phyloP scores from a whole-genome alignment of 2,329 filamentous ascomycete species.

The Scedosporium minutisporum region DNA sequence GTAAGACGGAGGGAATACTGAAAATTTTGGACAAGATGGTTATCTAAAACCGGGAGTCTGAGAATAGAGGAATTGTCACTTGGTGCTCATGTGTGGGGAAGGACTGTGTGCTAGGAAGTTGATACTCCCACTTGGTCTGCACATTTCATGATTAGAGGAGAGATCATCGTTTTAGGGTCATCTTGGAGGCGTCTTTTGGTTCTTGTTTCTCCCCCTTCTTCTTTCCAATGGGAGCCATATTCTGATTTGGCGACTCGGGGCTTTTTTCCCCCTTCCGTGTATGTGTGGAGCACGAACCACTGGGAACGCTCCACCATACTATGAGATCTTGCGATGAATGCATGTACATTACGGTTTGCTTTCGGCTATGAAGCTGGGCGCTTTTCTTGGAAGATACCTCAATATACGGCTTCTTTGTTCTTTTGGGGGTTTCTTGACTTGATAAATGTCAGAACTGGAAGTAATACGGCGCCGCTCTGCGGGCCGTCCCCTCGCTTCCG shows the following conservation, averaged over 20 bases:
- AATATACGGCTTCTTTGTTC: conserved; percentile 9
- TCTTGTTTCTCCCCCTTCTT: not conserved
- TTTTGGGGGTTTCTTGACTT: conserved; percentile 5
- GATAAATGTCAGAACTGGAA: no score
- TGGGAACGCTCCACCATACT: no score
- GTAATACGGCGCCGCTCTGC: no score
- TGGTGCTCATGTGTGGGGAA: not conserved
- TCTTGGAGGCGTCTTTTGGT: not conserved
- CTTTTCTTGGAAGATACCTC: conserved; percentile 1
- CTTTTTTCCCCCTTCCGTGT: no score
- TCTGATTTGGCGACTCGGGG: no score
- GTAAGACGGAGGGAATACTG: conserved; percentile 47
- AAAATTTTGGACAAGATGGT: conserved; percentile 61
- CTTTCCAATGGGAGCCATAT: not conserved
- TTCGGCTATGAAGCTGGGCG: not conserved
- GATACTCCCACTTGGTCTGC: not conserved
- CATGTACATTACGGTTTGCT: not conserved
- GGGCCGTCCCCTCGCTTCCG: no score
- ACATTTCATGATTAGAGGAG: not conserved
- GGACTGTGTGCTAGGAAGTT: not conserved
- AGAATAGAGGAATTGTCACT: not conserved
- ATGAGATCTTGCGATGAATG: not conserved
- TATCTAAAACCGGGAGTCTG: not conserved
- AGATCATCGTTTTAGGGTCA: not conserved
- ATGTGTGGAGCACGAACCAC: no score